Percentiles rank a stretch among this genome's conserved stretches.
phyloP scores from a whole-genome alignment of 805 yeast genomes.

The Schizosaccharomyces osmophilus region DNA sequence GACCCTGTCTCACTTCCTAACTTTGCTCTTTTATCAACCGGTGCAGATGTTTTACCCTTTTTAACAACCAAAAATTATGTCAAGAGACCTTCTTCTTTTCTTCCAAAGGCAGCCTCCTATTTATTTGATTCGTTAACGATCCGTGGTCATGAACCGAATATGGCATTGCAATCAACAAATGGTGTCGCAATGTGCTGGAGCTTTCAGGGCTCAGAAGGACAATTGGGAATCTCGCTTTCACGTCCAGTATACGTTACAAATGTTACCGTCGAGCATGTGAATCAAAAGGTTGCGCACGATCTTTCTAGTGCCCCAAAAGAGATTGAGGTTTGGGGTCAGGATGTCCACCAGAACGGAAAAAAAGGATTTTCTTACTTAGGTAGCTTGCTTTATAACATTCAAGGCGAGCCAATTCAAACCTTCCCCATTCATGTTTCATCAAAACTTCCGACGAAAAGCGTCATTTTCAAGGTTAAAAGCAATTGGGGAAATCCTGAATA shows the following conservation, averaged over 20 bases:
- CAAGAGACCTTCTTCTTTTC: background rate
- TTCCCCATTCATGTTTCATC: constrained; percentile 8
- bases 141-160: constrained; percentile 5
- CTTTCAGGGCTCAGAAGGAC: constrained; percentile 12
- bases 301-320: constrained; percentile 12
- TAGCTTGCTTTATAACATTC: constrained; percentile 8
- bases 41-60: constrained; percentile 10
- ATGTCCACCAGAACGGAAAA: constrained; percentile 5
- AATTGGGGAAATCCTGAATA: constrained; percentile 14
- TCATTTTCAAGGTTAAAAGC: constrained; percentile 10
- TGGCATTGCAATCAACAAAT: constrained; percentile 8
- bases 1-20: background rate
- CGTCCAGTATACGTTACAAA: constrained; percentile 9
- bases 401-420: constrained; percentile 8
- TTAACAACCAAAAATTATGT: constrained; percentile 9
- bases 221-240: constrained; percentile 11
- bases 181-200: constrained; percentile 15
- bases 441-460: constrained; percentile 6
- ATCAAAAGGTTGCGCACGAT: constrained; percentile 8
- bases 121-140: background rate
- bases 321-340: constrained; percentile 12
- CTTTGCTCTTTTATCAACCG: constrained; percentile 5
- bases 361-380: constrained; percentile 3
- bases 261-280: constrained; percentile 12
- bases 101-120: background rate